Conservation (phyloP, 139 green algal species). For the Chlorella vulgaris region DNA sequence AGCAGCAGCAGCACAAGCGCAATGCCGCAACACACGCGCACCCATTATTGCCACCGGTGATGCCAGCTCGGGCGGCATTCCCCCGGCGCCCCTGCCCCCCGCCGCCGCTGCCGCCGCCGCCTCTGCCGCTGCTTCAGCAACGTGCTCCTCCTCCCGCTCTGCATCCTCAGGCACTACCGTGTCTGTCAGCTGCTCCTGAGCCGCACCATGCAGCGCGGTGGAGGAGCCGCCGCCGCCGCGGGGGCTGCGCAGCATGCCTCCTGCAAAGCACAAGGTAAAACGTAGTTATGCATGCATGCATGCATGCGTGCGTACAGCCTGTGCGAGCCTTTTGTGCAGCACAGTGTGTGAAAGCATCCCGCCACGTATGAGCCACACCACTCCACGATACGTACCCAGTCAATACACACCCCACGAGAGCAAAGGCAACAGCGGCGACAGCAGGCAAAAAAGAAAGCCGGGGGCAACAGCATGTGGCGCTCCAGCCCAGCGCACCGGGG, state of each 20-base stretch:
- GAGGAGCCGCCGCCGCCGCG: no score
- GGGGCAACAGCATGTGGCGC: not conserved
- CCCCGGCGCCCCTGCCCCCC: not conserved
- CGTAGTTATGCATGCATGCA: no score
- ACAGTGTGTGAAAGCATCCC: no score
- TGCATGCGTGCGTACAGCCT: no score
- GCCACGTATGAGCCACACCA: no score
- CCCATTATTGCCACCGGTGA: no score
- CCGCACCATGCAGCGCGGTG: not conserved
- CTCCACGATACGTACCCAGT: no score
- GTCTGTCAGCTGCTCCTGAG: constrained; percentile 5
- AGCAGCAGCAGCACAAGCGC: not conserved
- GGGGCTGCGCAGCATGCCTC: no score
- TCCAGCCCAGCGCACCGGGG: not conserved
- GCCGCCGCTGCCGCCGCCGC: not conserved
- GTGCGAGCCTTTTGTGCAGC: no score
- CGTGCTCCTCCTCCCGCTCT: not conserved
- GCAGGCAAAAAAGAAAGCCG: not conserved
- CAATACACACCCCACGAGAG: no score
- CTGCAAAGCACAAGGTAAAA: no score
- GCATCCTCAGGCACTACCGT: constrained; percentile 22
- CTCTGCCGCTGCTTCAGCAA: not conserved
- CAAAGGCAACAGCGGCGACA: not conserved
- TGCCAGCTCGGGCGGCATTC: not conserved
- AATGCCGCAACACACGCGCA: no score